Base-by-base conservation (phyloP, 2,329 filamentous ascomycete species). In the Sphaerulina vaccinii region DNA sequence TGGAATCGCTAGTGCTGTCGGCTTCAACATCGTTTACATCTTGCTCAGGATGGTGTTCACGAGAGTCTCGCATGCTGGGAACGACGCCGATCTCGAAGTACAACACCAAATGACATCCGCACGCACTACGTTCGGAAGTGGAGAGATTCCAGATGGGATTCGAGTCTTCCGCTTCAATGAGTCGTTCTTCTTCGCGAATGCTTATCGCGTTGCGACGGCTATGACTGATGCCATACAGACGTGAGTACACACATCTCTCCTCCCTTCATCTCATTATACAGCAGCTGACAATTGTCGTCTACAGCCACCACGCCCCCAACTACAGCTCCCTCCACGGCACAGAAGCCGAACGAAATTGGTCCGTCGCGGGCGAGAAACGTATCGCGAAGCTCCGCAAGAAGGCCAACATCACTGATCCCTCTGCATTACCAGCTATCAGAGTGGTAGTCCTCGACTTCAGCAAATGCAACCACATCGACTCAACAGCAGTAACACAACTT, bases 171-270 rank as follows among this genome's bases (percentile, higher is more conserved):
- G 72, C 3, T 81, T 83, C 65, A 75, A 73, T 29, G 78, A 82
- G 51, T 76, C 78, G 1, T 69, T 85, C 29, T 79, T 84, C 66
- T 85, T 84, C 70, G 78, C 76, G 55, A 85, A 85, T 61, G 80
- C 81, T 2, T 79, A 80, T 50, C 70, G 75, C 35, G 67, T 77
- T 53, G 81, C 79, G 41, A 71, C 66, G 2, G 66, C 70, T 6
- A 74, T 79, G 15, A 66, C 82, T 13, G 78, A 83, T 55, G 68
- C 70, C 1, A 64, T 82, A 32, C 75, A 79, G 55, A 77, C 74
- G 0, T 70, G n/a, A n/a, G n/a, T n/a, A n/a, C n/a, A n/a, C n/a
- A n/a, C n/a, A n/a, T n/a, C n/a, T n/a, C n/a, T n/a, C n/a, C n/a
- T n/a, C n/a, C n/a, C n/a, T n/a, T n/a, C n/a, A n/a, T n/a, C n/a